phyloP scores from a whole-genome alignment of 306 rosid species.

The Ochetophila trinervis region DNA sequence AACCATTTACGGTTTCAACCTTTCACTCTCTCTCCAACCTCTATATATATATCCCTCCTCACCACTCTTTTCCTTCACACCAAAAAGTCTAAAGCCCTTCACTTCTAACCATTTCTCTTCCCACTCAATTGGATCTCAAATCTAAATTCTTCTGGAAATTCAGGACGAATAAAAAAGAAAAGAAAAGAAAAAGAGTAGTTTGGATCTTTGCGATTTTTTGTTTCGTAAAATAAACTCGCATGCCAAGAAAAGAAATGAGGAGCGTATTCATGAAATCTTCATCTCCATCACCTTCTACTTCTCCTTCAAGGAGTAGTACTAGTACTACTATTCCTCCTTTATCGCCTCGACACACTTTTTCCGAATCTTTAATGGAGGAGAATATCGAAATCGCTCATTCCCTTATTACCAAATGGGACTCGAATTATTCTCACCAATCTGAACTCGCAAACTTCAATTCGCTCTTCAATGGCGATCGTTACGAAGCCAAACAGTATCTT shows the following conservation, averaged over 20 bases:
- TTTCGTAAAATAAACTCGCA: background rate
- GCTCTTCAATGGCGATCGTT: constrained; percentile 50
- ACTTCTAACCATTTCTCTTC: no score
- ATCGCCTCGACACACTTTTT: constrained; percentile 34
- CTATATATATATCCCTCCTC: no score
- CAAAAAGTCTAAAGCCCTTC: no score
- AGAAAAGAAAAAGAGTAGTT: background rate
- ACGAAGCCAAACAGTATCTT: constrained; percentile 61
- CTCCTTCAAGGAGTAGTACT: constrained; percentile 23
- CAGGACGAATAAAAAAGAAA: no score
- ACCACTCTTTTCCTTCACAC: no score
- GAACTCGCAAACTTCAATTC: constrained; percentile 12
- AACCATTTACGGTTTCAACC: no score
- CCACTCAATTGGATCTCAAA: no score
- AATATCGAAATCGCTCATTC: constrained; percentile 54
- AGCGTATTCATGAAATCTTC: constrained; percentile 38
- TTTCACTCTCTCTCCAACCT: no score
- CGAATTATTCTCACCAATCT: constrained; percentile 5
- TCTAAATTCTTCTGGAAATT: no score
- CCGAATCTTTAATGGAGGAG: constrained; percentile 54
- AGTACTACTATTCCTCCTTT: constrained; percentile 13
- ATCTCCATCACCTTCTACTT: constrained; percentile 32
- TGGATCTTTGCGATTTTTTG: background rate
- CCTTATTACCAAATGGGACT: constrained; percentile 54
- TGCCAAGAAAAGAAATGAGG: constrained; percentile 37